Evolutionary conservation across 176 grass and related monocot genomes (phyloP), one percentile per base, ranked within the genome.

Genomic region (Aegilops tauschii): DNA sequence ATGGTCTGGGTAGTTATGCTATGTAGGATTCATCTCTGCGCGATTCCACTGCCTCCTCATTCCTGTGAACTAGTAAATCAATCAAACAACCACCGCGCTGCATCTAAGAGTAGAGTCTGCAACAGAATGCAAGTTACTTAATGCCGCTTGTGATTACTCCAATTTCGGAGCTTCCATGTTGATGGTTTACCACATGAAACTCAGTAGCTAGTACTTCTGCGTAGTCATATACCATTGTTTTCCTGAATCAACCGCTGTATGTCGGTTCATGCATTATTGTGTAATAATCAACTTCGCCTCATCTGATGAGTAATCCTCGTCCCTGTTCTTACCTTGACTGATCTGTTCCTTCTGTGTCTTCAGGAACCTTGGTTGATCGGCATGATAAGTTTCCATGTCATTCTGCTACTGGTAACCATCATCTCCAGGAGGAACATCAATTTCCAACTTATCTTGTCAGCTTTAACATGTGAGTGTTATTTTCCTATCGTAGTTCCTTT

Each of bases 321-420:
- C 45, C 39, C 31, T 68, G 4, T 56, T 61, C 9, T 44, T 61
- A 44, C 29, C 73, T 72, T 65, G 37, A 49, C 31, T n/a, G 16
- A 58, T 83, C 23, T 79, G 6, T 28, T 61, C 23, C 66, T 69
- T 85, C 13, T 49, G 7, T 35, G 20, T 65, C 63, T 77, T 21
- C 72, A 98, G 96, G 96, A 98, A 45, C 93, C 96, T 89, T 95
- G 93, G 96, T 80, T 98, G 86, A 92, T 95, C 27, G 82, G 90
- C 61, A 82, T 94, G 30, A 45, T 95, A 83, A 27, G 52, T 44
- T 93, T 98, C 50, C 90, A 95, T 90, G 34, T 79, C 32, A 44
- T 93, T 84, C 85, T 95, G 86, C 91, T 98, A 18, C 68, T 98
- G 59, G 83, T 89, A 85, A 93, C 92, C 62, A 89, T 98, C 81